Evolutionary conservation across 2,329 filamentous ascomycete species (phyloP).

Genomic region (Hortaea sp.): DNA sequence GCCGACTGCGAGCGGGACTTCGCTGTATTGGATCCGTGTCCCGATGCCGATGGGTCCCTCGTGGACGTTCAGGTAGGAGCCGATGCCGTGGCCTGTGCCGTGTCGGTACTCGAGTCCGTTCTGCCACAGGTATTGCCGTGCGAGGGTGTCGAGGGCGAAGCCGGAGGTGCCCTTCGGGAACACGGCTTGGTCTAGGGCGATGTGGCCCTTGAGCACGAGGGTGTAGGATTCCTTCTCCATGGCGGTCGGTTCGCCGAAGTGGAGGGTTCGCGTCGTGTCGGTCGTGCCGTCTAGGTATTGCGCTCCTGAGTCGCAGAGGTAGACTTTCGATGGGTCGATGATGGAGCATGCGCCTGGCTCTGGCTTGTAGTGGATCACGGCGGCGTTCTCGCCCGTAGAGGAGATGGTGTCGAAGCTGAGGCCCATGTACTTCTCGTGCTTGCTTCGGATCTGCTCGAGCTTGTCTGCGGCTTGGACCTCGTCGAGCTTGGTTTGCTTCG

Average conservation of each 20-base stretch:
- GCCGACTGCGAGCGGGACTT: slow-evolving; percentile 79
- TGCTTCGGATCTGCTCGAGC: slow-evolving; percentile 63
- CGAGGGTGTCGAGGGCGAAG: slow-evolving; percentile 79
- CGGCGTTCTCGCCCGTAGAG: slow-evolving; percentile 83
- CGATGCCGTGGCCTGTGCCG: slow-evolving; percentile 91
- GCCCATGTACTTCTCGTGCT: slow-evolving; percentile 68
- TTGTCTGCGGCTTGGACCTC: slow-evolving; percentile 90
- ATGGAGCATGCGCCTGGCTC: slow-evolving; percentile 70
- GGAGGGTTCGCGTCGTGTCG: slow-evolving; percentile 85
- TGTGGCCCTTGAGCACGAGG: slow-evolving; percentile 86
- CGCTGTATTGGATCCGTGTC: slow-evolving; percentile 79
- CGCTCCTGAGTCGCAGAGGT: slow-evolving; percentile 94
- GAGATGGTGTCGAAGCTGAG: slow-evolving; percentile 95
- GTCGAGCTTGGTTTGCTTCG: slow-evolving; percentile 63
- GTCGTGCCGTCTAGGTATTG: slow-evolving; percentile 94
- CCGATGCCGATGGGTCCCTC: slow-evolving; percentile 96
- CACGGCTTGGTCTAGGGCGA: slow-evolving; percentile 72
- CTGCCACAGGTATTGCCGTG: slow-evolving; percentile 87
- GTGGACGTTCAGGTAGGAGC: slow-evolving; percentile 91
- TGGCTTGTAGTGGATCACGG: slow-evolving; percentile 91
- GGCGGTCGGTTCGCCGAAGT: slow-evolving; percentile 75
- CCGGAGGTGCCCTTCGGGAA: slow-evolving; percentile 95
- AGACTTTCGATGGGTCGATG: slow-evolving; percentile 77
- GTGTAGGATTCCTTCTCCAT: slow-evolving; percentile 87
- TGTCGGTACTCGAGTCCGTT: slow-evolving; percentile 91